phyloP scores from a whole-genome alignment of 2,329 filamentous ascomycete species.

The Fusarium mundagurra region DNA sequence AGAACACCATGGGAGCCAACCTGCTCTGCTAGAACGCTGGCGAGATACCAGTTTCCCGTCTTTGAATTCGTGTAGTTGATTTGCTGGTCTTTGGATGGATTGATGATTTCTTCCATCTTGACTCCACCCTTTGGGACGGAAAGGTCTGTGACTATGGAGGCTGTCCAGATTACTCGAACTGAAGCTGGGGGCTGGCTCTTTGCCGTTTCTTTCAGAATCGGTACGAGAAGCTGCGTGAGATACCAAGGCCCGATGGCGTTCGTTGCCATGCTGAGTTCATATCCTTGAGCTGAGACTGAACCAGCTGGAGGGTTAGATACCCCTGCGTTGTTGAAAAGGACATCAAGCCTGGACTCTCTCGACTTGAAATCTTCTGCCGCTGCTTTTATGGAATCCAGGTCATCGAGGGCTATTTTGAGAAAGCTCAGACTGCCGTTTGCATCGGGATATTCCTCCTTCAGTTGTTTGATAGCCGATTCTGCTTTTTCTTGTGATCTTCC shows the following conservation, averaged over 20 bases:
- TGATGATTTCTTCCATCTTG: neutral
- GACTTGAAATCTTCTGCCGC: constrained; percentile 12
- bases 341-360: constrained; percentile 14
- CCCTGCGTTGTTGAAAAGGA: constrained; percentile 34
- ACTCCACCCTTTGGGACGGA: constrained; percentile 10
- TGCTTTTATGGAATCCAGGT: constrained; percentile 14
- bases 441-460: neutral
- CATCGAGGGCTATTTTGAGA: constrained; percentile 10
- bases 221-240: constrained; percentile 25
- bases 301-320: constrained; percentile 20
- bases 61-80: constrained; percentile 26
- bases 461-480: neutral
- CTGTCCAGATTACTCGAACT: constrained; percentile 25
- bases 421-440: constrained; percentile 6
- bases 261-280: constrained; percentile 31
- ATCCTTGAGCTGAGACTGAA: constrained; percentile 20
- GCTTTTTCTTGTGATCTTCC: constrained; percentile 22
- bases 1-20: constrained; percentile 1
- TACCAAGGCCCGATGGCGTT: constrained; percentile 29
- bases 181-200: neutral
- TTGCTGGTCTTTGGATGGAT: neutral
- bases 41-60: constrained; percentile 28
- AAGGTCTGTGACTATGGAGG: constrained; percentile 23
- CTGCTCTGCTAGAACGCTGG: constrained; percentile 1
- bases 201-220: constrained; percentile 2